Evolutionary conservation across 2,329 filamentous ascomycete species (phyloP).

Genomic region (Penicillium sp.): DNA sequence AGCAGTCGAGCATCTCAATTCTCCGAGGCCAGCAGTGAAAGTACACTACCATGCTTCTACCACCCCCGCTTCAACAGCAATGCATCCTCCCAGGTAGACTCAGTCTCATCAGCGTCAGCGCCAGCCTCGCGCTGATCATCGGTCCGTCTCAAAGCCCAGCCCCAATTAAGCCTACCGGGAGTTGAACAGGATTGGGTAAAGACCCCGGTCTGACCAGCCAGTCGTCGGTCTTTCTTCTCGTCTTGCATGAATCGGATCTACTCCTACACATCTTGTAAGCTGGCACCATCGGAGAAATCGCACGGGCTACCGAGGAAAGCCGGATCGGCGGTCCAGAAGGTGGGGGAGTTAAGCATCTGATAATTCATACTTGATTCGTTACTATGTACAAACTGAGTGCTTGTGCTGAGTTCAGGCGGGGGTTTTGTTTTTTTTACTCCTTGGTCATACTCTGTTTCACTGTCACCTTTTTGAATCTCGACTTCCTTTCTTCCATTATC

Average conservation of each 20-base stretch:
- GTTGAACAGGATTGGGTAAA: not conserved
- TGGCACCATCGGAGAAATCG: not conserved
- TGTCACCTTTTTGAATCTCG: not conserved
- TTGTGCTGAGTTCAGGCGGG: not conserved
- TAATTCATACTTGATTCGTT: constrained; percentile 12
- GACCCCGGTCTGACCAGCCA: not conserved
- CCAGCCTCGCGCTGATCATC: not conserved
- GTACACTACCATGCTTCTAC: not conserved
- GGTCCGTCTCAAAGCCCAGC: constrained; percentile 1
- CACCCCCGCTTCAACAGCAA: not conserved
- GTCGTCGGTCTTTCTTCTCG: not conserved
- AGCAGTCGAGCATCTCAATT: not conserved
- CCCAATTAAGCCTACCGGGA: not conserved
- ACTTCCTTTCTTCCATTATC: not conserved
- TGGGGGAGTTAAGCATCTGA: constrained; percentile 22
- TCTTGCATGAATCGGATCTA: not conserved
- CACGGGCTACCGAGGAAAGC: constrained; percentile 7
- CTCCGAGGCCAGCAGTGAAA: not conserved
- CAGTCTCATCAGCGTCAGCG: not conserved
- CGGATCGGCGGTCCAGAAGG: constrained; percentile 13
- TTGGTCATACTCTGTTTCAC: not conserved
- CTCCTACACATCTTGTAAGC: not conserved
- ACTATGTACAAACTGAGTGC: not conserved
- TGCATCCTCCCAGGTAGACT: not conserved
- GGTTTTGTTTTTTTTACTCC: not conserved